Percentiles rank a stretch among this genome's conserved stretches.
Evolutionary conservation across 1,139 yeast genomes (phyloP).

Genomic region (Meyerozyma carpophila): DNA sequence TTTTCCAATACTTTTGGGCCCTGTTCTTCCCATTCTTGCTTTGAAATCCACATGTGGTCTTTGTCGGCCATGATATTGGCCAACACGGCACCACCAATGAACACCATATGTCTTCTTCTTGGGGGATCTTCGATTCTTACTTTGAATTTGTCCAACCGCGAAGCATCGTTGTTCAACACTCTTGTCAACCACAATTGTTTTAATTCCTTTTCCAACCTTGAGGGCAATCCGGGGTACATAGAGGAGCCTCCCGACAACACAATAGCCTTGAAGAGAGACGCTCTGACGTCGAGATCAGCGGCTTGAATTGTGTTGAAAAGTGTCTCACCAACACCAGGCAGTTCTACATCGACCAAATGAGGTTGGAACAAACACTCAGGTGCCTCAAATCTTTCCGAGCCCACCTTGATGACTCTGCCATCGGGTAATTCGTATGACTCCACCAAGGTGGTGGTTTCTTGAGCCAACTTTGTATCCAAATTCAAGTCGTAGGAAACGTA

Average conservation of each 20-base stretch:
- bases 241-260: constrained; percentile 97
- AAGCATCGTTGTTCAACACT: constrained; percentile 81
- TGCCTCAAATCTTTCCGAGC: constrained; percentile 95
- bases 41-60: constrained; percentile 96
- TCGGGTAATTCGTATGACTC: constrained; percentile 93
- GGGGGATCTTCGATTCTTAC: constrained; percentile 99
- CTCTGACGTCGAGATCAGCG: constrained; percentile 90
- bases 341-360: constrained; percentile 92
- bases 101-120: constrained; percentile 97
- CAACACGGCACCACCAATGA: constrained; percentile 96
- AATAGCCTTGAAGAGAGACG: constrained; percentile 84
- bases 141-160: constrained; percentile 85
- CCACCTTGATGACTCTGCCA: constrained; percentile 89
- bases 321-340: constrained; percentile 93
- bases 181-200: constrained; percentile 93
- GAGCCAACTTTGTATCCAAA: constrained; percentile 79
- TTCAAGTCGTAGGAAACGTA: constrained; percentile 93
- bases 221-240: constrained; percentile 98
- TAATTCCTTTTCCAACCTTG: constrained; percentile 90
- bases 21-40: constrained; percentile 96
- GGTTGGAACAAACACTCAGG: constrained; percentile 99
- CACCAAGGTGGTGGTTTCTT: constrained; percentile 90
- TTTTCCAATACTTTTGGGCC: constrained; percentile 82
- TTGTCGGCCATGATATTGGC: constrained; percentile 98
- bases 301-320: constrained; percentile 88